Base-by-base conservation (phyloP, 176 grass and related monocot genomes). In the Echinochloa phyllopogon region DNA sequence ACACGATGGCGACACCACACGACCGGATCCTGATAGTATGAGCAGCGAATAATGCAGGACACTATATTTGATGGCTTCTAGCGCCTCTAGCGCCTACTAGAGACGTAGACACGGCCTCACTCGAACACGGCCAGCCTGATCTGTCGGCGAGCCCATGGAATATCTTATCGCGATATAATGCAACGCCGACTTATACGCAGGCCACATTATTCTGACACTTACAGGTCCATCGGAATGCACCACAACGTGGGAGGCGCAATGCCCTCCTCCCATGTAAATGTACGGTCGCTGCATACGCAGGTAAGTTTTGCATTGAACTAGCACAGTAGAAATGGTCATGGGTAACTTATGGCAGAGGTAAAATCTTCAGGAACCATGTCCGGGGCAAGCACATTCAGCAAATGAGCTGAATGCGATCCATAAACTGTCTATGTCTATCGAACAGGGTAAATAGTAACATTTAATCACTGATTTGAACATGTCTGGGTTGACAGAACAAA, bases 401-500 rank as follows among this genome's bases (percentile, higher is more conserved):
- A 20, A 65, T 16, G 21, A 78, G 48, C 49, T 14, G 29, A 83
- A 69, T 8, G 10, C 6, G 9, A 37, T 24, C n/a, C 21, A 42
- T 69, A 65, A 68, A 5, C 33, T 81, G 53, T 45, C 29, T 33
- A n/a, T n/a, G 29, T 33, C 59, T 61, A 76, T 76, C 24, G 25
- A 40, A 43, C 17, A 40, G 24, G 71, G 39, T 76, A 69, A 82
- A 60, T 27, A 11, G 9, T 60, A 87, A 76, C 25, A 90, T 51
- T 66, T 83, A 79, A 79, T 90, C 44, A 45, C 50, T 53, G 50
- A 67, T 45, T 79, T 68, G 33, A 80, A 69, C 48, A 60, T 0
- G 58, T 87, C 67, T 85, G 15, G 61, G 18, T 67, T 36, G 80
- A 83, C 75, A 74, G 7, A 75, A 83, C 25, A 68, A 90, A 68